Evolutionary conservation across 805 yeast genomes (phyloP).

Genomic region (Yarrowia sp.): DNA sequence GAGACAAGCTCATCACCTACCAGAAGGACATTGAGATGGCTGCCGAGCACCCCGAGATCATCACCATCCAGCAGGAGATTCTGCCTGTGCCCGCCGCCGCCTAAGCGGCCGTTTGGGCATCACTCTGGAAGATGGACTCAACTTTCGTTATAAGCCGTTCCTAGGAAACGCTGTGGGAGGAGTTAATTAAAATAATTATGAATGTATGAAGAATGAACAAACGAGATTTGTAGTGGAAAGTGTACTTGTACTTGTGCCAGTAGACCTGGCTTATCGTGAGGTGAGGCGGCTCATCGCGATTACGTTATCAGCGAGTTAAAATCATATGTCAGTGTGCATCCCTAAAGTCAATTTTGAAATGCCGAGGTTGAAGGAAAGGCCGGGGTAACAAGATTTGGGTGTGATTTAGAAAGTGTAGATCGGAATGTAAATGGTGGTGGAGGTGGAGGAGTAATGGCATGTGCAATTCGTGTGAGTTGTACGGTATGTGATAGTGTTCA

Average conservation of each 20-base stretch:
- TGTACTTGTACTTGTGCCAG: too few relatives aligned
- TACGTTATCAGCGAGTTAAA: constrained; percentile 22
- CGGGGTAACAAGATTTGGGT: constrained; percentile 20
- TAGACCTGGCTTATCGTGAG: too few relatives aligned
- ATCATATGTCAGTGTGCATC: constrained; percentile 1
- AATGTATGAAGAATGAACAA: constrained; percentile 4
- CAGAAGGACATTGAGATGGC: constrained; percentile 45
- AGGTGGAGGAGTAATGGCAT: not conserved
- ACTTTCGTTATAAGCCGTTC: constrained; percentile 38
- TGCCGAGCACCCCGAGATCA: constrained; percentile 18
- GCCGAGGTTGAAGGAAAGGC: not conserved
- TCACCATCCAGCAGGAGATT: constrained; percentile 25
- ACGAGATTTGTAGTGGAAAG: too few relatives aligned
- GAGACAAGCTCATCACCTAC: constrained; percentile 36
- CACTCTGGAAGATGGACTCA: not conserved
- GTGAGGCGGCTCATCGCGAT: constrained; percentile 5
- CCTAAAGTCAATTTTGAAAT: constrained; percentile 6
- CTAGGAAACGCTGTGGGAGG: constrained; percentile 33
- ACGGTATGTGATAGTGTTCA: too few relatives aligned
- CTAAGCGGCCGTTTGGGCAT: not conserved
- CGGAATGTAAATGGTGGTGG: not conserved
- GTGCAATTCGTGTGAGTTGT: too few relatives aligned
- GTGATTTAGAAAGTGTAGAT: not conserved
- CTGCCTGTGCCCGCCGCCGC: constrained; percentile 21
- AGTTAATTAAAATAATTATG: constrained; percentile 1